Base-by-base conservation (phyloP, 2,329 filamentous ascomycete genomes). In the Colletotrichum cuscutae region DNA sequence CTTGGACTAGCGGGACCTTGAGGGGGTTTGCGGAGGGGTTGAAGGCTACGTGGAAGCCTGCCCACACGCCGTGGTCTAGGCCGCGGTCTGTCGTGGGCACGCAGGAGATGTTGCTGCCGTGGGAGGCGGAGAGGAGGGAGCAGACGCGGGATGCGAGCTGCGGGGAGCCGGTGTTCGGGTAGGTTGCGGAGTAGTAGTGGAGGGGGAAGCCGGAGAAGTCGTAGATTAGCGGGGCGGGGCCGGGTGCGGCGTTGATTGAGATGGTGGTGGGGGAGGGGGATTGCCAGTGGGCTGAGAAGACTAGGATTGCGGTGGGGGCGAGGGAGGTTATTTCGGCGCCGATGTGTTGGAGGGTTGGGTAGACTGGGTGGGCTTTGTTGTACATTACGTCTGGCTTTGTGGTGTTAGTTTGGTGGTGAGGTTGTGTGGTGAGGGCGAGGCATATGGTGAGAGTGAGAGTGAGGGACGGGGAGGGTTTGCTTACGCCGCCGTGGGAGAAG, bases 261-360 rank as follows among this genome's bases (percentile, higher is more conserved):
- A 83, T 85, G 76, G 87, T 83, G 52, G 82, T 81, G 67, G 78
- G 83, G 52, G 82, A 81, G 67, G 78, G 82, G 58, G 87, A 90
- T 82, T 94, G 91, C 93, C 93, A 95, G 81, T 95, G 93, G 1
- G 92, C 93, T 1, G 93, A 94, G 79, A 95, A 92, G 30, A 95
- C 91, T 1, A 95, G 90, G 19, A 95, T 87, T 2, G 92, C 93
- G 74, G 89, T 91, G 1, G 93, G 93, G 77, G 91, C 92, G 56
- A 94, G 89, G 32, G 88, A 84, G 0, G 92, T 94, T 78, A 95
- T 94, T 77, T 95, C 92, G 8, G 81, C 85, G 54, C 93, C 93
- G 65, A 94, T 91, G 28, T 85, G 80, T 76, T 91, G 88, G 5
- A 95, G 88, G 67, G 92, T 84, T 4, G 84, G 79, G 77, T 92